A percentile compares a stretch with the other conserved stretches of the same genome.
phyloP scores from a whole-genome alignment of 148 eudicot genomes.

The Silene latifolia region DNA sequence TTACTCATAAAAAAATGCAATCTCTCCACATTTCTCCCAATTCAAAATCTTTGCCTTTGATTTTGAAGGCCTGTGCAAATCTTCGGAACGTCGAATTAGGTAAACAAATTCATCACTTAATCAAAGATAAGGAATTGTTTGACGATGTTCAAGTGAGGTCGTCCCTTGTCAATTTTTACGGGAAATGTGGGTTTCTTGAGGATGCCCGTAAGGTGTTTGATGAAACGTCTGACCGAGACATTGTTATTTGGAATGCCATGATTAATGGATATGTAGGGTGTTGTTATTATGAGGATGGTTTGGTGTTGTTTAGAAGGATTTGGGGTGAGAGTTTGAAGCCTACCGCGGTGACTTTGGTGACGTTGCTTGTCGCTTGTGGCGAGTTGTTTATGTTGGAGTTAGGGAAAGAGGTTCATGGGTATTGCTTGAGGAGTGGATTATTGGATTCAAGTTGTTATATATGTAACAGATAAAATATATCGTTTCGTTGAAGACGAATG shows the following conservation, averaged over 20 bases:
- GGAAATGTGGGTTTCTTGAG: conserved; percentile 41
- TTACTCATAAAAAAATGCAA: too few species aligned
- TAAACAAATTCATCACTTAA: conserved; percentile 29
- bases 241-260: conserved; percentile 61
- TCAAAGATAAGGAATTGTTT: conserved; percentile 18
- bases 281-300: conserved; percentile 32
- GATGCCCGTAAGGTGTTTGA: conserved; percentile 42
- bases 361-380: conserved; percentile 42
- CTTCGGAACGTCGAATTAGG: conserved; percentile 42
- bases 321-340: conserved; percentile 35
- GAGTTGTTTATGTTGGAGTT: conserved; percentile 31
- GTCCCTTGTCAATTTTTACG: conserved; percentile 44
- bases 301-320: conserved; percentile 35
- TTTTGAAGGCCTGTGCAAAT: conserved; percentile 49
- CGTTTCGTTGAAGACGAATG: neutral
- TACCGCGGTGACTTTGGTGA: conserved; percentile 42
- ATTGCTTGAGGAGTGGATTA: conserved; percentile 47
- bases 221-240: conserved; percentile 43
- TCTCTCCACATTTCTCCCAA: conserved; percentile 31
- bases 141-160: conserved; percentile 39
- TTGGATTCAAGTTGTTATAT: conserved; percentile 36
- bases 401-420: conserved; percentile 55
- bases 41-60: conserved; percentile 25
- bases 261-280: conserved; percentile 47
- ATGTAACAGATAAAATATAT: neutral